Conservation (phyloP, 2,329 filamentous ascomycete genomes). For the Gaeumannomyces sp. region DNA sequence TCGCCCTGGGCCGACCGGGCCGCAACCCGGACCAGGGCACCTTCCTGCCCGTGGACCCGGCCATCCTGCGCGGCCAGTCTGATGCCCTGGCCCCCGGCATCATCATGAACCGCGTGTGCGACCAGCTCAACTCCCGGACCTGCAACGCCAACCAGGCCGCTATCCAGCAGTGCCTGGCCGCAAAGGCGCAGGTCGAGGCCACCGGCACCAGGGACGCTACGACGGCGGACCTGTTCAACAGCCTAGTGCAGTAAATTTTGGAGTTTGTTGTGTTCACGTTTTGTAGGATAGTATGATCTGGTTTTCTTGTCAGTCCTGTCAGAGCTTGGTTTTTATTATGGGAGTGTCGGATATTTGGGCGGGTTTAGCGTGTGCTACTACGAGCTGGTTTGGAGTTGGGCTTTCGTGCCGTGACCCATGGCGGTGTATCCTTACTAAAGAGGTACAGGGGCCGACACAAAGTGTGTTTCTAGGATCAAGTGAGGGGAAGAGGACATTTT, state of each 20-base stretch:
- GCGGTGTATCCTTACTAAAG: not conserved
- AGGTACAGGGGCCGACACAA: not conserved
- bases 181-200: constrained; percentile 35
- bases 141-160: constrained; percentile 58
- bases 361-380: not conserved
- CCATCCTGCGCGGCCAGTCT: constrained; percentile 55
- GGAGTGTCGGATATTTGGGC: not conserved
- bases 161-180: constrained; percentile 43
- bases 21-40: constrained; percentile 55
- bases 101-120: constrained; percentile 67
- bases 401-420: not conserved
- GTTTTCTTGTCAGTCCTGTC: not conserved
- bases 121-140: constrained; percentile 57
- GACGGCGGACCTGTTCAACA: constrained; percentile 36
- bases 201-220: constrained; percentile 28
- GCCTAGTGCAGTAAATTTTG: constrained; percentile 19
- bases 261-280: constrained; percentile 23
- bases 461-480: not conserved
- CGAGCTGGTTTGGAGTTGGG: not conserved
- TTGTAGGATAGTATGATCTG: too few relatives aligned
- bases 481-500: not conserved
- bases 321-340: not conserved
- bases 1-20: constrained; percentile 50
- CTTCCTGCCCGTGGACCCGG: constrained; percentile 59
- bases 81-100: constrained; percentile 67